Evolutionary conservation across 805 yeast genomes (phyloP).

Genomic region (Ogataea angusta): DNA sequence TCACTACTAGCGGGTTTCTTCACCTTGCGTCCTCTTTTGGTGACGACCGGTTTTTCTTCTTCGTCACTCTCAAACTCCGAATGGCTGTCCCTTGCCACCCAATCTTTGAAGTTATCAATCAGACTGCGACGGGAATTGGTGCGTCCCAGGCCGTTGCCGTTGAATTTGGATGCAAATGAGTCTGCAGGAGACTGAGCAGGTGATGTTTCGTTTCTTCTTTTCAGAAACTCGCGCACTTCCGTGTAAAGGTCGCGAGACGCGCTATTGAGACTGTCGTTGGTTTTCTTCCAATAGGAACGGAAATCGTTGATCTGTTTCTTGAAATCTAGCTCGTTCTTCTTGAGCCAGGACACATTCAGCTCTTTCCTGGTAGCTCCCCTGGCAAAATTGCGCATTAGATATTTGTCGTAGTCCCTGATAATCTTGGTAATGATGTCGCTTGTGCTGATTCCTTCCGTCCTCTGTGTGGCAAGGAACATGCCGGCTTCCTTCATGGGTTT

Average conservation of each 20-base stretch:
- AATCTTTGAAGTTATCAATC: slow-evolving; percentile 35
- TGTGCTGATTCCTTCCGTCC: slow-evolving; percentile 95
- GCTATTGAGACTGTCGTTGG: slow-evolving; percentile 62
- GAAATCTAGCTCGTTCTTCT: slow-evolving; percentile 92
- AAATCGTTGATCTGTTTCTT: slow-evolving; percentile 87
- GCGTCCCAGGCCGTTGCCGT: slow-evolving; percentile 47
- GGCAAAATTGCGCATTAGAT: slow-evolving; percentile 94
- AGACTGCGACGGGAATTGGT: slow-evolving; percentile 24
- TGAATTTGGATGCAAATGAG: slow-evolving; percentile 61
- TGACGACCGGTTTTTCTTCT: slow-evolving; percentile 12
- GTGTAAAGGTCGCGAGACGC: slow-evolving; percentile 80
- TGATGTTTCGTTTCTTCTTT: slow-evolving; percentile 26
- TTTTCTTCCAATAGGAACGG: slow-evolving; percentile 78
- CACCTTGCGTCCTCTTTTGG: slow-evolving; percentile 9
- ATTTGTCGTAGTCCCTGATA: slow-evolving; percentile 93
- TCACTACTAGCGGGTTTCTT: slow-evolving; percentile 6
- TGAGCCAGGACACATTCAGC: slow-evolving; percentile 94
- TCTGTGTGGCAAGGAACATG: slow-evolving; percentile 87
- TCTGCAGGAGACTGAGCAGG: slow-evolving; percentile 50
- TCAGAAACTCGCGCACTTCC: slow-evolving; percentile 74
- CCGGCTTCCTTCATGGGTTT: slow-evolving; percentile 89
- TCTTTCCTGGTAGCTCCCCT: slow-evolving; percentile 97
- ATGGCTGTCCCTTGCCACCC: slow-evolving; percentile 33
- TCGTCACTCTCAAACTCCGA: slow-evolving; percentile 24
- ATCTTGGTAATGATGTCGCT: slow-evolving; percentile 94